Conservation (phyloP, 495 filamentous ascomycete species). For the Penicillium crystallinum region DNA sequence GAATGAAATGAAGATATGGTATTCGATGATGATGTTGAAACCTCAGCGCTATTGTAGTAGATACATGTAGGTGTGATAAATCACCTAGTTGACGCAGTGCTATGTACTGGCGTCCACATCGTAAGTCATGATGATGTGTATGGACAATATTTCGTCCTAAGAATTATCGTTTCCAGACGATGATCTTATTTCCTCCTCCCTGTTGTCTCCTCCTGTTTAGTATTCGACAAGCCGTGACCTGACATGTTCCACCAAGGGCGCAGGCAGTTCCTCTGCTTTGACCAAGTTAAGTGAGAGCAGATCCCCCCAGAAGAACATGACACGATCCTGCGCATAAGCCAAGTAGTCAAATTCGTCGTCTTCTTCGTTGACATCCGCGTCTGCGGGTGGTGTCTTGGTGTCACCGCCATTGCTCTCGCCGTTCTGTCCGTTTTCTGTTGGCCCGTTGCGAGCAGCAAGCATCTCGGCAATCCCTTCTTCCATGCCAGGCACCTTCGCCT, state of each 20-base stretch:
- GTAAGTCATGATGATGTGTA: slow-evolving; percentile 12
- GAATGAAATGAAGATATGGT: slow-evolving; percentile 2
- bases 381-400: slow-evolving; percentile 13
- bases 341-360: slow-evolving; percentile 90
- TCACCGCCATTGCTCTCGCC: slow-evolving; percentile 4
- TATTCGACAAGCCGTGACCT: slow-evolving; percentile 55
- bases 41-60: slow-evolving; percentile 6
- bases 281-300: slow-evolving; percentile 67
- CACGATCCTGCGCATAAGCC: slow-evolving; percentile 83
- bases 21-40: slow-evolving; percentile 9
- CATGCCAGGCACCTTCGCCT: slow-evolving; percentile 75
- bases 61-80: slow-evolving; percentile 8
- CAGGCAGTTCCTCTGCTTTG: slow-evolving; percentile 66
- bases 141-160: background rate
- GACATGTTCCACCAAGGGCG: slow-evolving; percentile 49
- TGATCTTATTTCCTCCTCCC: background rate
- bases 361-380: slow-evolving; percentile 35
- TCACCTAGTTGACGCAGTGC: slow-evolving; percentile 3
- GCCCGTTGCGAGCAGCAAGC: slow-evolving; percentile 6
- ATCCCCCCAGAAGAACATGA: slow-evolving; percentile 91
- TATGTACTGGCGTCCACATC: slow-evolving; percentile 26
- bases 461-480: slow-evolving; percentile 31
- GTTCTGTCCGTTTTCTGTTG: slow-evolving; percentile 10
- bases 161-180: slow-evolving; percentile 1
- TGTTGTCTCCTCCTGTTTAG: slow-evolving; percentile 32